phyloP scores from a whole-genome alignment of 805 yeast species.

The Teunomyces tritomae region DNA sequence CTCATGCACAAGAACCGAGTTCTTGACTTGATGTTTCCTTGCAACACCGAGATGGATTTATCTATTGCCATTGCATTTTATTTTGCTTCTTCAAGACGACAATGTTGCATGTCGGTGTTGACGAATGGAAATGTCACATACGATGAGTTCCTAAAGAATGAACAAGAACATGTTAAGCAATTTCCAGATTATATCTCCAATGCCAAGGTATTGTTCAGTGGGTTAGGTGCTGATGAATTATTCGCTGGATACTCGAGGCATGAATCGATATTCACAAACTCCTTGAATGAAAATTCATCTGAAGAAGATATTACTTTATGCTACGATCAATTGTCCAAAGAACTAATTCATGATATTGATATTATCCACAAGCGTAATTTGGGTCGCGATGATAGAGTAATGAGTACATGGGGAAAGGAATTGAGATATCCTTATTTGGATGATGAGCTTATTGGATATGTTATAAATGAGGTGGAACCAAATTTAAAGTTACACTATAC shows the following conservation, averaged over 20 bases:
- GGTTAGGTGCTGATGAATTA: constrained; percentile 95
- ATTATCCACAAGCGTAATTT: constrained; percentile 77
- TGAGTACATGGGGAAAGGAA: constrained; percentile 85
- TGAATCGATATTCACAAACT: constrained; percentile 44
- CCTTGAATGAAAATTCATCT: constrained; percentile 15
- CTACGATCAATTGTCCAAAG: constrained; percentile 48
- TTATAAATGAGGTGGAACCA: constrained; percentile 49
- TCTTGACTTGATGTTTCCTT: constrained; percentile 71
- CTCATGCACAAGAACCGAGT: constrained; percentile 50
- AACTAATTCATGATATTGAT: constrained; percentile 67
- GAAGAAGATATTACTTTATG: constrained; percentile 16
- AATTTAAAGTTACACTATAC: constrained; percentile 38
- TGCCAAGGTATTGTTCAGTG: constrained; percentile 78
- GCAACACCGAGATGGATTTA: constrained; percentile 89
- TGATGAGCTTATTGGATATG: constrained; percentile 51
- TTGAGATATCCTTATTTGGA: constrained; percentile 85
- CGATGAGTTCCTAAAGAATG: constrained; percentile 16
- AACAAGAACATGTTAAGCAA: background rate
- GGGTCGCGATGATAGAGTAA: constrained; percentile 89
- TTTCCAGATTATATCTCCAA: constrained; percentile 43
- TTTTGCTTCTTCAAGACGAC: constrained; percentile 52
- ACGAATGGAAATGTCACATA: constrained; percentile 9
- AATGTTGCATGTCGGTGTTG: constrained; percentile 2
- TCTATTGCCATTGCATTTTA: constrained; percentile 94
- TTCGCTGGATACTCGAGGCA: constrained; percentile 96